Percentiles rank a stretch among this genome's conserved stretches.
Evolutionary conservation across 2,329 filamentous ascomycete species (phyloP).

Genomic region (Xenosphaeropsis pyriputrescens): DNA sequence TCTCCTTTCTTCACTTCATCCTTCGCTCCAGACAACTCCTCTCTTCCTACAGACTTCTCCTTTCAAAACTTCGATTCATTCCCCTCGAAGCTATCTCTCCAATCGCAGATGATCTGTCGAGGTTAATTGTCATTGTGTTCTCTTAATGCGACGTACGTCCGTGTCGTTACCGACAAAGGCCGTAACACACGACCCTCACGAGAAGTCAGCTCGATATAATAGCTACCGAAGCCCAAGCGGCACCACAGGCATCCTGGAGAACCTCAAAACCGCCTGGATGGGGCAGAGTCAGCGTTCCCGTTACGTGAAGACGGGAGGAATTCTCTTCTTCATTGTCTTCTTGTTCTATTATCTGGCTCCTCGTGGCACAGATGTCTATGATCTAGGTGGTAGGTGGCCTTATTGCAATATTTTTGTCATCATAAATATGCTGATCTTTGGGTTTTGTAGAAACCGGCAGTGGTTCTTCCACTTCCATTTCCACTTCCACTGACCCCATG

Average conservation of each 20-base stretch:
- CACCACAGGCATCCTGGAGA: constrained; percentile 28
- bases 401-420: background rate
- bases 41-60: too few species aligned
- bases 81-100: too few species aligned
- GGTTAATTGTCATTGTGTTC: background rate
- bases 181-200: constrained; percentile 43
- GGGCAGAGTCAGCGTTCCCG: constrained; percentile 50
- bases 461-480: too few species aligned
- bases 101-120: too few species aligned
- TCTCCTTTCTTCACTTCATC: too few species aligned
- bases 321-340: constrained; percentile 42
- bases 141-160: constrained; percentile 47
- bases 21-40: too few species aligned
- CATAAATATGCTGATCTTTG: background rate
- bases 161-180: constrained; percentile 49
- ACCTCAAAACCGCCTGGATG: constrained; percentile 42
- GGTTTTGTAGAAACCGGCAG: constrained; percentile 10
- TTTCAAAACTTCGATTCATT: too few species aligned
- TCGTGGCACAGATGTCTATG: constrained; percentile 24
- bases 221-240: constrained; percentile 25
- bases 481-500: constrained; percentile 43
- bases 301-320: constrained; percentile 50
- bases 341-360: constrained; percentile 51
- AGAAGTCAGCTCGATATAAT: constrained; percentile 47
- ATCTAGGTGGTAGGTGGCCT: constrained; percentile 7